Evolutionary conservation across 2,329 filamentous ascomycete genomes (phyloP).

Genomic region (Aspergillus brunneoviolaceus): DNA sequence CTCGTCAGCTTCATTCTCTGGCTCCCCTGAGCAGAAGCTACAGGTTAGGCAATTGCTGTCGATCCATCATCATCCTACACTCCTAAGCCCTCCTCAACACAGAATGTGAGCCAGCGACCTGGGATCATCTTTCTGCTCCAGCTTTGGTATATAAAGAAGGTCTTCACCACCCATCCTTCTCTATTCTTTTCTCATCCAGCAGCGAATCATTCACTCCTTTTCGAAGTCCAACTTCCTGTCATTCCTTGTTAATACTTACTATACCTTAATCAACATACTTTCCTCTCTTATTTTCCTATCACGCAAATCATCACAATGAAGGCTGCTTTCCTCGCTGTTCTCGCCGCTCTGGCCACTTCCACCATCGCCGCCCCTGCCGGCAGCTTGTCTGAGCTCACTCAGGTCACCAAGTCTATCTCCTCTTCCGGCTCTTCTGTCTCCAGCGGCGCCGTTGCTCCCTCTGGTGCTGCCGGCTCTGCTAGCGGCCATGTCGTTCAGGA

Average conservation of each 20-base stretch:
- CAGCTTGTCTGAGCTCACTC: constrained; percentile 13
- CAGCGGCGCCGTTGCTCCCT: constrained; percentile 5
- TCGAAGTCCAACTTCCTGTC: constrained; percentile 19
- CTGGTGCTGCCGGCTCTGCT: constrained; percentile 14
- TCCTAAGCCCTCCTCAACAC: neutral
- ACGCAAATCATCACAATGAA: constrained; percentile 25
- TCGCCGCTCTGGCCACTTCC: constrained; percentile 26
- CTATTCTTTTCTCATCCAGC: constrained; percentile 9
- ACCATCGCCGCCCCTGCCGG: constrained; percentile 24
- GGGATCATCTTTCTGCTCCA: constrained; percentile 1
- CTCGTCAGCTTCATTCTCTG: neutral
- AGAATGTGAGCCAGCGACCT: neutral
- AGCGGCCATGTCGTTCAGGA: constrained; percentile 30
- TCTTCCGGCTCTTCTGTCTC: constrained; percentile 15
- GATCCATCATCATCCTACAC: constrained; percentile 1
- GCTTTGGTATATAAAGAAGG: constrained; percentile 14
- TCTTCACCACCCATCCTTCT: neutral
- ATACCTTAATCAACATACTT: neutral
- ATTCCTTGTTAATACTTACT: constrained; percentile 18
- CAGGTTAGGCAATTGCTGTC: neutral
- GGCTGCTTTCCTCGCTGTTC: constrained; percentile 23
- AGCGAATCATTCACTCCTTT: constrained; percentile 16
- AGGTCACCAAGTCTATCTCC: constrained; percentile 16
- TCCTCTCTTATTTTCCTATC: constrained; percentile 14
- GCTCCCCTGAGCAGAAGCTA: neutral